Base-by-base conservation (phyloP, 345 rosid genomes). In the Eucalyptus tenuipes region DNA sequence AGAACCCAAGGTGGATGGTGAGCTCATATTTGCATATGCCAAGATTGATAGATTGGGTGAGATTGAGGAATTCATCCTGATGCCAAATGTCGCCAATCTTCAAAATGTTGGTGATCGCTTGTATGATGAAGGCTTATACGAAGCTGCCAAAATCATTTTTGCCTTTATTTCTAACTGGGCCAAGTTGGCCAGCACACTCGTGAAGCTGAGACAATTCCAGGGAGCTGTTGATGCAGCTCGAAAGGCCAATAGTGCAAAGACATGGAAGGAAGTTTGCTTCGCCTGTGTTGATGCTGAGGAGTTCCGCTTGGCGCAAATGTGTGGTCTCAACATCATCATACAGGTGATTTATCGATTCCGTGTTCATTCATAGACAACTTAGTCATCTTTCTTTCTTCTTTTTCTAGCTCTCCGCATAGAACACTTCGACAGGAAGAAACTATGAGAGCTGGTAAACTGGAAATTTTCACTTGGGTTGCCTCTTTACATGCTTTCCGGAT, bases 181-280 rank as follows among this genome's bases (percentile, higher is more conserved):
- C 87, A 98, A 98, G 92, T 92, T 98, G 96, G 99, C 99, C 17
- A 92, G 93, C 91, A 97, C 99, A 8, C 96, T 98, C 86, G 99
- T 98, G 87, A 97, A 94, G 94, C 94, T 98, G 91, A 93, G 94
- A 89, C 99, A 98, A 91, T 98, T 97, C 93, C 99, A 98, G 92
- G 96, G 99, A 86, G 99, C 99, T 90, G 99, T 98, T 91, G 99
- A 98, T 88, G 99, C 99, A 50, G 99, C 99, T 88, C 93, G 99
- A 64, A 98, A 98, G 91, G 99, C 99, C 85, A 97, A 96, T 95
- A 97, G 99, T 89, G 98, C 98, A 48, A 98, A 97, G 94, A 98
- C 99, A 87, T 98, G 99, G 99, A 98, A 97, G 93, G 99, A 96
- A 93, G 99, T 96, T 88, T 97, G 99, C 94, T 97, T 97, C 92